These are phyloP conservation scores for Candida succiphila DNA, from an alignment of 805 yeast species.

Conservation along the genomic window DNA sequence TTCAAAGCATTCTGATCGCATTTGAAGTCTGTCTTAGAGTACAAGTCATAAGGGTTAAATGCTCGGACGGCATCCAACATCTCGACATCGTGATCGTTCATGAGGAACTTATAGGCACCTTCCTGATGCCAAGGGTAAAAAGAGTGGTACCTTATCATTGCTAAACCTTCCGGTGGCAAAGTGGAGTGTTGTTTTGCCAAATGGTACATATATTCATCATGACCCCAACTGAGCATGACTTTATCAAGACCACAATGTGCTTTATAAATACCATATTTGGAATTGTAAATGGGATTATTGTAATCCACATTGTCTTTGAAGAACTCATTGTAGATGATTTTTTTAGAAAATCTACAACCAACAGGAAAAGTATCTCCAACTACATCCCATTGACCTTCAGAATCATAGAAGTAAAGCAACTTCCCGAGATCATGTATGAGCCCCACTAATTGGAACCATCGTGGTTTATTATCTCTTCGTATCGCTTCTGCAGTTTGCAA, in stretches of 20 bases:
- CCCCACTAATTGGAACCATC: conserved; percentile 73
- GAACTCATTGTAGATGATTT: conserved; percentile 50
- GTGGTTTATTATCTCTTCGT: conserved; percentile 53
- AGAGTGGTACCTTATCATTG: conserved; percentile 69
- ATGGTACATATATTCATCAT: conserved; percentile 71
- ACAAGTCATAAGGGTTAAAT: conserved; percentile 60
- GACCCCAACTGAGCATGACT: conserved; percentile 73
- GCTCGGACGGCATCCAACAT: conserved; percentile 56
- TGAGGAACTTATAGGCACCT: conserved; percentile 51
- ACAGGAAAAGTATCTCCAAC: conserved; percentile 76
- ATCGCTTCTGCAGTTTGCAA: conserved; percentile 71
- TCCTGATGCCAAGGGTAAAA: conserved; percentile 75
- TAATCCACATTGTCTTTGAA: conserved; percentile 53
- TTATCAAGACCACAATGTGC: conserved; percentile 57
- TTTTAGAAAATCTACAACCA: conserved; percentile 54
- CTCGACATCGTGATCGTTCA: conserved; percentile 52
- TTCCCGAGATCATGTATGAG: conserved; percentile 66
- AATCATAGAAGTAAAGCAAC: conserved; percentile 56
- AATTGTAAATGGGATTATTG: conserved; percentile 51
- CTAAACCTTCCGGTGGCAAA: conserved; percentile 55
- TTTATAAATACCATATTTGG: conserved; percentile 58
- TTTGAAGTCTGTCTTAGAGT: conserved; percentile 45
- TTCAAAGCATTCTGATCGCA: conserved; percentile 41
- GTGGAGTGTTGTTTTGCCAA: conserved; percentile 55
- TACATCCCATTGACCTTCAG: conserved; percentile 73